Base-by-base conservation (phyloP, 306 rosid species). In the Sindora glabra region DNA sequence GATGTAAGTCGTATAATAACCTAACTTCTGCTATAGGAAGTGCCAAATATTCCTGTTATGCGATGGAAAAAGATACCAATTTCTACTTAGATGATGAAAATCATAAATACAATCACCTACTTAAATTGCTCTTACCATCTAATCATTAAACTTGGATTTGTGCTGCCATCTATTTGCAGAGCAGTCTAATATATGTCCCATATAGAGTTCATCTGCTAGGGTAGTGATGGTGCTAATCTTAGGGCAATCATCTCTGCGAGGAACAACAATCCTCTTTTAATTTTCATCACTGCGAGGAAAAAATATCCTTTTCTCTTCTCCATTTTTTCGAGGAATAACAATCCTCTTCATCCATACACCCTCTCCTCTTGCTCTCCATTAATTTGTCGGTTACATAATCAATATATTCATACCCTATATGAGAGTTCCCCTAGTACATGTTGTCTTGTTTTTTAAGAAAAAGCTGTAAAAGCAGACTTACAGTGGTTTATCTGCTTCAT, bases 231-330 rank as follows among this genome's bases (percentile, higher is more conserved):
- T 73, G 56, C 56, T 79, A 48, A 64, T 69, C 57, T 62, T 69
- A 25, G 69, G 27, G 24, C 48, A 48, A 52, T 57, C 81, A 68
- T 65, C 77, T 68, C 68, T 68, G 55, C 60, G 32, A 30, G 59
- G 30, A 64, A 67, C 67, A 69, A 41, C 61, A 44, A 74, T 64
- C 25, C 19, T 73, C 53, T 26, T 74, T 3, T 25, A 73, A 39
- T 59, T 70, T 26, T 26, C 74, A 74, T 74, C 76, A 50, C 96
- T 85, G 87, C 51, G 59, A 49, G 74, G 30, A 84, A 47, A 52
- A 76, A 51, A n/a, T n/a, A n/a, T n/a, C n/a, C n/a, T n/a, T n/a
- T n/a, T n/a, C n/a, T n/a, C n/a, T n/a, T n/a, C n/a, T n/a, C n/a
- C n/a, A n/a, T n/a, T n/a, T n/a, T n/a, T n/a, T n/a, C n/a, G n/a